Evolutionary conservation across 2,329 filamentous ascomycete species (phyloP).

Genomic region (Epichloe festucae): DNA sequence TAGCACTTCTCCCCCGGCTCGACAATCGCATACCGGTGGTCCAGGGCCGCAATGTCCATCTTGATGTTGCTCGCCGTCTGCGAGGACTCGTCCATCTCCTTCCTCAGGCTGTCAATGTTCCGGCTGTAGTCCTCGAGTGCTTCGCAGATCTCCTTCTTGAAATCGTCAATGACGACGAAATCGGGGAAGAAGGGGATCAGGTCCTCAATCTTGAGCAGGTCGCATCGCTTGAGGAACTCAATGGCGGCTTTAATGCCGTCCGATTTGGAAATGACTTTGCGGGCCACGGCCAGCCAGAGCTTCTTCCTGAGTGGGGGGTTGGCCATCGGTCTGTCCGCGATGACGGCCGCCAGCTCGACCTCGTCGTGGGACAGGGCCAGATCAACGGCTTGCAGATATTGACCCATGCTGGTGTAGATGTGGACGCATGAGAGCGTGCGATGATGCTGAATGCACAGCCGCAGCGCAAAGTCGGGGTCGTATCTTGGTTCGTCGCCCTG

Average conservation of each 20-base stretch:
- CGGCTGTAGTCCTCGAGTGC: conserved; percentile 88
- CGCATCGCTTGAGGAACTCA: conserved; percentile 82
- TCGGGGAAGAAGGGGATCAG: conserved; percentile 97
- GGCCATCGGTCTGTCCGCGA: conserved; percentile 74
- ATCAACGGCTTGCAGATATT: conserved; percentile 87
- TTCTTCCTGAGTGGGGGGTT: conserved; percentile 77
- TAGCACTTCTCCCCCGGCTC: conserved; percentile 93
- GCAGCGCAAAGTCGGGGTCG: conserved; percentile 90
- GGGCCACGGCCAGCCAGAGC: conserved; percentile 88
- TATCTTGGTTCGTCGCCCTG: conserved; percentile 80
- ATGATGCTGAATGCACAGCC: conserved; percentile 87
- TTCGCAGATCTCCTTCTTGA: conserved; percentile 94
- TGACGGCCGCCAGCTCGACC: conserved; percentile 76
- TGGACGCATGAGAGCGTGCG: conserved; percentile 91
- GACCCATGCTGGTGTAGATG: conserved; percentile 93
- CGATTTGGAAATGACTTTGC: conserved; percentile 79
- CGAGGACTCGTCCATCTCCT: conserved; percentile 91
- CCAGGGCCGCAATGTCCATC: conserved; percentile 71
- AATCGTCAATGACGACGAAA: conserved; percentile 97
- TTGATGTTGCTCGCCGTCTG: conserved; percentile 85
- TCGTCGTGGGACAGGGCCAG: conserved; percentile 82
- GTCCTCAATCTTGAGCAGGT: conserved; percentile 88
- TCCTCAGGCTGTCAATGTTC: conserved; percentile 76
- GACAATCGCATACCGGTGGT: conserved; percentile 87
- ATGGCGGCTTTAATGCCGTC: conserved; percentile 88